Conservation (phyloP, 768 basidiomycete genomes). For the Lyophyllum semitale region DNA sequence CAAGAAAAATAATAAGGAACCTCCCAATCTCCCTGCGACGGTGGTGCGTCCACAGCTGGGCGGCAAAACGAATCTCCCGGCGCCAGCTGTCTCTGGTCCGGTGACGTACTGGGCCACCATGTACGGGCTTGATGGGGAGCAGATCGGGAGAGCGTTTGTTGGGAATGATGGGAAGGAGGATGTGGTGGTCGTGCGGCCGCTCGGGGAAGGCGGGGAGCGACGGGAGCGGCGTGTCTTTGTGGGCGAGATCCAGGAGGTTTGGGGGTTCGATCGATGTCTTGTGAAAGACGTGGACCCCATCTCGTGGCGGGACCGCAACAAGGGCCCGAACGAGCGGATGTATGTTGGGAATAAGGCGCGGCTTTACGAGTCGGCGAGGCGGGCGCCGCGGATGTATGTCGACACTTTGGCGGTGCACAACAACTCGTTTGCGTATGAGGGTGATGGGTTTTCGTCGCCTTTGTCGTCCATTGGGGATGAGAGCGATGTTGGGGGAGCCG, state of each 20-base stretch:
- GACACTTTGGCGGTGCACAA: not conserved
- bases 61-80: conserved; percentile 11
- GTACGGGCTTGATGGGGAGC: conserved; percentile 29
- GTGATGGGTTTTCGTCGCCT: conserved; percentile 5
- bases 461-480: conserved; percentile 11
- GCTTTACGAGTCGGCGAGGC: not conserved
- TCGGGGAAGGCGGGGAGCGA: not conserved
- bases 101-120: conserved; percentile 31
- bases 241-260: conserved; percentile 30
- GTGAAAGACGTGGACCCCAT: conserved; percentile 16
- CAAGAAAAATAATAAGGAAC: not conserved
- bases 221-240: conserved; percentile 25
- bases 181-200: conserved; percentile 18
- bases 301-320: conserved; percentile 8
- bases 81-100: conserved; percentile 11
- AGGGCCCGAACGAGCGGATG: conserved; percentile 8
- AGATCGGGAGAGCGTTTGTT: conserved; percentile 27
- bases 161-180: conserved; percentile 20
- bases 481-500: not conserved
- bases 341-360: conserved; percentile 17
- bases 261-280: conserved; percentile 20
- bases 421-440: not conserved
- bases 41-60: not conserved
- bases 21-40: not conserved
- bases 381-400: not conserved